phyloP scores from a whole-genome alignment of 1,139 yeast species.

The Kodamaea anthophila region DNA sequence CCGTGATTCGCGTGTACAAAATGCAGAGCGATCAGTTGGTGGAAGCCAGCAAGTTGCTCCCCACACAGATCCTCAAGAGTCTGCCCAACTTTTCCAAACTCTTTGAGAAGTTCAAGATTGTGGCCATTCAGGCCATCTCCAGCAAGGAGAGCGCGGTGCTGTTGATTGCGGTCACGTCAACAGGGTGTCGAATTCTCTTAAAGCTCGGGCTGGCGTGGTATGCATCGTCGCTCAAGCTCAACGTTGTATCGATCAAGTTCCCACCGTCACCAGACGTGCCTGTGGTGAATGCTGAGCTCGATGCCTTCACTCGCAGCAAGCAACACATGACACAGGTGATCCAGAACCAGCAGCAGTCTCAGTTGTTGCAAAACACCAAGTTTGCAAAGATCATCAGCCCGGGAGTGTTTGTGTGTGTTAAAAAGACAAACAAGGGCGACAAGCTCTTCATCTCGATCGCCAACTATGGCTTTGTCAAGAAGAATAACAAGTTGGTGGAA shows the following conservation, averaged over 20 bases:
- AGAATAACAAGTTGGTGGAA: constrained; percentile 65
- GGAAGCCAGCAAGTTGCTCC: constrained; percentile 37
- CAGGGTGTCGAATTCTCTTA: constrained; percentile 75
- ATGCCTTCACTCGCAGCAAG: constrained; percentile 38
- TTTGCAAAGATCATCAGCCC: constrained; percentile 63
- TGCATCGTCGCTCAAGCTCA: constrained; percentile 21
- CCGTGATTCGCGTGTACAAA: constrained; percentile 77
- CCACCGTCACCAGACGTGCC: constrained; percentile 69
- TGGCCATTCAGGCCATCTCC: constrained; percentile 57
- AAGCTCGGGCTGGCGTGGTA: constrained; percentile 35
- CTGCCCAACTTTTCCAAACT: constrained; percentile 49
- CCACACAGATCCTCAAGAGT: constrained; percentile 48
- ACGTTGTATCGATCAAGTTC: constrained; percentile 53
- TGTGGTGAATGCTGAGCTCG: constrained; percentile 45
- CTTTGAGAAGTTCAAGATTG: constrained; percentile 47
- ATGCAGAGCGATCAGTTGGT: constrained; percentile 29
- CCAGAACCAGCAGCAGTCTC: constrained; percentile 40
- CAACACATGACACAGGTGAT: constrained; percentile 39
- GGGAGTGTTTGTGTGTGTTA: constrained; percentile 62
- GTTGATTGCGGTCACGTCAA: constrained; percentile 77
- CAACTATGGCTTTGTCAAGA: constrained; percentile 76
- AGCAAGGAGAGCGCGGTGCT: constrained; percentile 64
- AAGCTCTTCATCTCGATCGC: constrained; percentile 71
- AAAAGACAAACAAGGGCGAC: constrained; percentile 39
- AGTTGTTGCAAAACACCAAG: constrained; percentile 42